Percentiles rank a stretch among this genome's conserved stretches.
Evolutionary conservation across 306 rosid species (phyloP).

Genomic region (Cucurbita pepo): DNA sequence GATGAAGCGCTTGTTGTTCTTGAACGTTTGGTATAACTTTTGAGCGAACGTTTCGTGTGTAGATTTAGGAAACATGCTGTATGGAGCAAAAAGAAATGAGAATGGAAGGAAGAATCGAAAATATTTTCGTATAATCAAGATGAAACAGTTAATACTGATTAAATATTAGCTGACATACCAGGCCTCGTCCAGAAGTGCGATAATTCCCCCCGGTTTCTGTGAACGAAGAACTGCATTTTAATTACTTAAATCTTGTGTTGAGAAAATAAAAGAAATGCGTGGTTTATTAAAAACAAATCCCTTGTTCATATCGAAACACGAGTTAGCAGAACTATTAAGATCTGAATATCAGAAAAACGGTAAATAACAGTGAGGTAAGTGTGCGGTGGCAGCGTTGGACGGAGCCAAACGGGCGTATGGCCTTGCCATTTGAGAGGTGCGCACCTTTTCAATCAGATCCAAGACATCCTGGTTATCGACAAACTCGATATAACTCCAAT

Average conservation of each 20-base stretch:
- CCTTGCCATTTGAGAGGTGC: too few species aligned
- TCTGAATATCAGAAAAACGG: background rate
- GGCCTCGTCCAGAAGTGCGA: constrained; percentile 97
- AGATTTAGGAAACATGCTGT: constrained; percentile 99
- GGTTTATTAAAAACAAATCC: background rate
- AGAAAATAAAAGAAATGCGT: background rate
- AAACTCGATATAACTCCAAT: constrained; percentile 99
- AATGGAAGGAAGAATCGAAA: constrained; percentile 15
- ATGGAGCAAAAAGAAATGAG: constrained; percentile 24
- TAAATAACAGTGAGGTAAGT: background rate
- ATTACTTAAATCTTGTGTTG: constrained; percentile 8
- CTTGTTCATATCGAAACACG: background rate
- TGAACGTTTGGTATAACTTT: constrained; percentile 95
- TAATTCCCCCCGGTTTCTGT: constrained; percentile 99
- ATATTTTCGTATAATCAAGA: constrained; percentile 1
- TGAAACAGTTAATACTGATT: background rate
- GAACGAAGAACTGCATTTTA: constrained; percentile 11
- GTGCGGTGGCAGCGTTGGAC: too few species aligned
- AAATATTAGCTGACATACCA: constrained; percentile 48
- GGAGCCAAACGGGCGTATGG: too few species aligned
- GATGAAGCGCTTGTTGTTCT: constrained; percentile 88
- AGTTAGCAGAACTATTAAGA: background rate
- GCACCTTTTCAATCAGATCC: constrained; percentile 95
- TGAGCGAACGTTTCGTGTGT: constrained; percentile 98
- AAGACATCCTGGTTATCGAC: constrained; percentile 97